Base-by-base conservation (phyloP, 768 basidiomycete genomes). In the Boletellus emodensis region DNA sequence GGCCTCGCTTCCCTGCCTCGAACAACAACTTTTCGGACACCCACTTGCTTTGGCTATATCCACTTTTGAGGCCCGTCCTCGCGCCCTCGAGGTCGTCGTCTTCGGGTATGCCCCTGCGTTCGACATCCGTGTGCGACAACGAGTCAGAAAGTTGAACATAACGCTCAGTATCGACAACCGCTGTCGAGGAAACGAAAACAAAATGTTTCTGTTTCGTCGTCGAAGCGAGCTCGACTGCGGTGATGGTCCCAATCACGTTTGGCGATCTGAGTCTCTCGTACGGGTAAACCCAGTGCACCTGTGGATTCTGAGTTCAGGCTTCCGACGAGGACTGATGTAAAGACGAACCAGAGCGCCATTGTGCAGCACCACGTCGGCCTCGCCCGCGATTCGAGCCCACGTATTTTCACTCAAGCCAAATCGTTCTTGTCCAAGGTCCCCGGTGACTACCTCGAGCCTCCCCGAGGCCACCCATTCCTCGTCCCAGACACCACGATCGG, bases 201-300 rank as follows among this genome's bases (percentile, higher is more conserved):
- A 97, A 66, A 2, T 74, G 65, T 72, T 99, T 99, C 32, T 84
- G 79, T 62, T 83, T 90, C 20, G 76, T 74, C 8, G 78, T 75
- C 12, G 84, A 79, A 3, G 90, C 90, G 24, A 99, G 79, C 32
- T 88, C 79, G 38, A 96, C 76, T 6, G 85, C 84, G 2, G 88
- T 87, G 49, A 99, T 63, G 6, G 96, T 99, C 0, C 88, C 86
- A 11, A 94, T 62, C n/a, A 98, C 96, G 67, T 99, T 99, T 13
- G 94, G 81, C 0, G 85, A 77, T 7, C 94, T 88, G 11, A 99
- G 77, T 65, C 85, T 92, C 65, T 94, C 87, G 70, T 99, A 99
- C 0, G 94, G 93, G 68, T 96, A 99, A 3, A 99, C 91, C 96
- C 96, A 99, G 63, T 99, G 96, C 13, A 98, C 92, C 91, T 93